Conservation (phyloP, 257 asterid genomes). For the Thymus quinquecostatus region DNA sequence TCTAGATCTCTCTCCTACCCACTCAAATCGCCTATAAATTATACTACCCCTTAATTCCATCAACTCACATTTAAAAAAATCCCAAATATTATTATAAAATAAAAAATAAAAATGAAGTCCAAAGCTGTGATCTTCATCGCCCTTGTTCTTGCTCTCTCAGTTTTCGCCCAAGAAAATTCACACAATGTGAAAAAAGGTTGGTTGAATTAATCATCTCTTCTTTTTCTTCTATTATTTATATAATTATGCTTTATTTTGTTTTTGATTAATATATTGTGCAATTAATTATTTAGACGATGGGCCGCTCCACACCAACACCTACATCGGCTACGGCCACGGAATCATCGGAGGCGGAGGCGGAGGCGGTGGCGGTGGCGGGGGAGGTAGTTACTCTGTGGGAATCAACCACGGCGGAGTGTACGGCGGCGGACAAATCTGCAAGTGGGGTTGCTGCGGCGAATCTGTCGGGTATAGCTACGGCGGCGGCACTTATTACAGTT, state of each 20-base stretch:
- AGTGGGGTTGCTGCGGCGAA: conserved; percentile 47
- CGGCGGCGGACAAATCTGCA: conserved; percentile 43
- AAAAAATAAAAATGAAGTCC: conserved; percentile 30
- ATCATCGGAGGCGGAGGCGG: too few species aligned
- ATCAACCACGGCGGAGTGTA: conserved; percentile 35
- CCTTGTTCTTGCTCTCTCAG: conserved; percentile 33
- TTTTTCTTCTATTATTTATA: neutral
- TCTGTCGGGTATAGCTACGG: conserved; percentile 36
- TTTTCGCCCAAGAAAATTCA: conserved; percentile 25
- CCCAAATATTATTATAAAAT: neutral
- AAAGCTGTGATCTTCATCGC: conserved; percentile 33
- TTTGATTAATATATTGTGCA: neutral
- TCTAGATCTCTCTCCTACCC: neutral
- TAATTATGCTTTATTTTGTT: neutral
- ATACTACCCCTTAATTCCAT: neutral
- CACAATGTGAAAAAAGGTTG: conserved; percentile 24
- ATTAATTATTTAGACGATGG: conserved; percentile 19
- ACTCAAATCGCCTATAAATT: conserved; percentile 32
- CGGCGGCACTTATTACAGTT: conserved; percentile 39
- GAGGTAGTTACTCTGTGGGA: conserved; percentile 34
- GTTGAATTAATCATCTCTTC: neutral
- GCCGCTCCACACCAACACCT: conserved; percentile 27
- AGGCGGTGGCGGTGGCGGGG: neutral
- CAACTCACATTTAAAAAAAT: neutral
- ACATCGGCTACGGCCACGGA: neutral